Conservation (phyloP, 257 asterid genomes). For the Ajuga chamaepitys region DNA sequence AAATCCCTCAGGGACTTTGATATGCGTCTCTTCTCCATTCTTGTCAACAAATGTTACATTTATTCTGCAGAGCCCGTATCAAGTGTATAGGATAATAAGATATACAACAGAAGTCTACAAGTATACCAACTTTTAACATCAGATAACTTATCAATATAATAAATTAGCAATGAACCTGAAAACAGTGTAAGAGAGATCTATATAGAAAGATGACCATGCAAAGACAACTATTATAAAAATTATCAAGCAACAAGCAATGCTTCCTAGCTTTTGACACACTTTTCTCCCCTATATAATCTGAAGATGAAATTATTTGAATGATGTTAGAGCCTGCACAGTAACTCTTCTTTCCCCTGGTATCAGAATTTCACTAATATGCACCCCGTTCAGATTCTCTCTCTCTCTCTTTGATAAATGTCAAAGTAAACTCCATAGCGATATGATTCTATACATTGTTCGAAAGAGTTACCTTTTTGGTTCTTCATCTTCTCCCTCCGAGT, state of each 20-base stretch:
- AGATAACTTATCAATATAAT: background rate
- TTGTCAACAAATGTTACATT: conserved; percentile 77
- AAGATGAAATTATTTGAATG: background rate
- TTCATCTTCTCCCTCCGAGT: conserved; percentile 28
- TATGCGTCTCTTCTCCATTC: conserved; percentile 72
- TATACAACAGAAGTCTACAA: background rate
- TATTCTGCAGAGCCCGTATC: conserved; percentile 43
- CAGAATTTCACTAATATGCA: background rate
- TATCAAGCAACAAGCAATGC: background rate
- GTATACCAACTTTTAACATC: background rate
- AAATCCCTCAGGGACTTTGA: conserved; percentile 75
- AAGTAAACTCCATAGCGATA: background rate
- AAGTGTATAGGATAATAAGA: background rate
- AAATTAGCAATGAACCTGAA: background rate
- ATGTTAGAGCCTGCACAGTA: background rate
- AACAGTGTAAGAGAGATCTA: background rate
- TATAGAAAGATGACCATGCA: background rate
- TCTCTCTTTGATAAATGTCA: background rate
- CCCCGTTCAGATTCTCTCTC: background rate
- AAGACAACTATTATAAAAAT: background rate
- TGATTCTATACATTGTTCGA: background rate
- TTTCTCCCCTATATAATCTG: background rate
- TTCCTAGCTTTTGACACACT: background rate
- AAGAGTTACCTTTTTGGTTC: conserved; percentile 32
- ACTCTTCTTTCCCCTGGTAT: background rate